Evolutionary conservation across 441 rosid genomes (phyloP).

Genomic region (Eutrema salsugineum): DNA sequence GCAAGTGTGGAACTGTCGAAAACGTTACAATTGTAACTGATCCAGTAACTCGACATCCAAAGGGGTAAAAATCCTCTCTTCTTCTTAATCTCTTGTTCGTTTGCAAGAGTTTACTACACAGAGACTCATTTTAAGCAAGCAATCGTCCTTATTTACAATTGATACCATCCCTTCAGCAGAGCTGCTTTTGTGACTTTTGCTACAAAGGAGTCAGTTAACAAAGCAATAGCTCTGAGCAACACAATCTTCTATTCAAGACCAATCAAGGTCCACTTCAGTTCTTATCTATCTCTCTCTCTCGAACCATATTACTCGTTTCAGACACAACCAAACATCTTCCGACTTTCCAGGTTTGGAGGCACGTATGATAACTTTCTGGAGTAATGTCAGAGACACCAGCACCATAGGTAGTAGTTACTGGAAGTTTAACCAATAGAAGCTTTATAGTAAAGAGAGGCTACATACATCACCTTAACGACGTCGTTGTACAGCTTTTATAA

Average conservation of each 20-base stretch:
- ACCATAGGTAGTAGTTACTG: background rate
- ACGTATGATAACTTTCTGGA: background rate
- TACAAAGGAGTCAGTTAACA: constrained; percentile 30
- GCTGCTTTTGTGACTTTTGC: constrained; percentile 38
- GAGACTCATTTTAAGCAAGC: background rate
- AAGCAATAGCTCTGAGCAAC: constrained; percentile 31
- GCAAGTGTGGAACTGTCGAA: constrained; percentile 34
- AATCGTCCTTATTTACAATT: background rate
- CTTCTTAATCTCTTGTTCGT: background rate
- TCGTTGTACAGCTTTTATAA: background rate
- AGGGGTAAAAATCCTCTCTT: constrained; percentile 28
- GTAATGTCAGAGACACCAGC: background rate
- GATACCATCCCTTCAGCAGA: constrained; percentile 8
- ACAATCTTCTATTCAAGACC: constrained; percentile 35
- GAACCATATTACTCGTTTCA: background rate
- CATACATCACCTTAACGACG: background rate
- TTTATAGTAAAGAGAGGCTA: background rate
- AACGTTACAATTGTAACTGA: constrained; percentile 23
- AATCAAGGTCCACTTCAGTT: constrained; percentile 27
- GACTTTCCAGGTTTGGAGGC: background rate
- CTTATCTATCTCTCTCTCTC: background rate
- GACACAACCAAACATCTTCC: background rate
- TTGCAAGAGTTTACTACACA: background rate
- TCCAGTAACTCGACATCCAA: constrained; percentile 25
- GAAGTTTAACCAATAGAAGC: background rate